Percentiles rank a stretch among this genome's conserved stretches.
Conservation (phyloP, 2,329 filamentous ascomycete genomes). For the Nemania diffusa region DNA sequence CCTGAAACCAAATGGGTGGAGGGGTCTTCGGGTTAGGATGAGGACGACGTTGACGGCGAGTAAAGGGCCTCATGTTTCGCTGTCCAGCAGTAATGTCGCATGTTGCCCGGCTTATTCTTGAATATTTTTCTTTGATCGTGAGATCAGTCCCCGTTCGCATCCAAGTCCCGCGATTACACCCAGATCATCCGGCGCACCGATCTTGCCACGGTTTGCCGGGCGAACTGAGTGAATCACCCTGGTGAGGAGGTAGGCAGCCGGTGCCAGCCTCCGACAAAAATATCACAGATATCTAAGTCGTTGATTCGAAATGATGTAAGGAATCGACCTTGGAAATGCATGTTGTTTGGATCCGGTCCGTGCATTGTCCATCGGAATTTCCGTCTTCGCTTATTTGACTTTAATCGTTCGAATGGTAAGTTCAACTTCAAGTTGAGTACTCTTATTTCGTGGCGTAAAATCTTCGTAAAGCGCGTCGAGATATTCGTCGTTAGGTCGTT, state of each 20-base stretch:
- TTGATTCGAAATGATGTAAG: slow-evolving; percentile 42
- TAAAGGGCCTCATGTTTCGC: slow-evolving; percentile 47
- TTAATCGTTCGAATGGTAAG: slow-evolving; percentile 44
- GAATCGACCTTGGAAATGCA: slow-evolving; percentile 45
- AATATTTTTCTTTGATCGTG: slow-evolving; percentile 38
- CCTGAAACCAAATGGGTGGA: slow-evolving; percentile 33
- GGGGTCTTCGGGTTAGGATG: slow-evolving; percentile 37
- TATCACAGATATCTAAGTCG: slow-evolving; percentile 44
- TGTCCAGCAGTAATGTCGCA: slow-evolving; percentile 45
- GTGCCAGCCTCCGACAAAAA: slow-evolving; percentile 45
- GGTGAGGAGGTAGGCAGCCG: slow-evolving; percentile 45
- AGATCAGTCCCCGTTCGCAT: slow-evolving; percentile 46
- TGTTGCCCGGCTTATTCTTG: slow-evolving; percentile 46
- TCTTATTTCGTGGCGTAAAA: slow-evolving; percentile 54
- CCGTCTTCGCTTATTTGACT: slow-evolving; percentile 44
- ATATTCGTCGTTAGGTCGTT: slow-evolving; percentile 50
- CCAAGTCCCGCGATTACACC: slow-evolving; percentile 43
- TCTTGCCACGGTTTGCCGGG: slow-evolving; percentile 45
- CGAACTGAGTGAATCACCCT: slow-evolving; percentile 40
- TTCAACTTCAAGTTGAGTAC: slow-evolving; percentile 49
- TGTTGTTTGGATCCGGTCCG: slow-evolving; percentile 42
- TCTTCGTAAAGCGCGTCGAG: slow-evolving; percentile 54
- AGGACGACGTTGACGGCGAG: slow-evolving; percentile 43
- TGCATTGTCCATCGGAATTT: slow-evolving; percentile 43
- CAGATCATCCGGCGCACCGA: slow-evolving; percentile 40